Conservation (phyloP, 2,329 filamentous ascomycete genomes). For the Fusarium lyarnte region DNA sequence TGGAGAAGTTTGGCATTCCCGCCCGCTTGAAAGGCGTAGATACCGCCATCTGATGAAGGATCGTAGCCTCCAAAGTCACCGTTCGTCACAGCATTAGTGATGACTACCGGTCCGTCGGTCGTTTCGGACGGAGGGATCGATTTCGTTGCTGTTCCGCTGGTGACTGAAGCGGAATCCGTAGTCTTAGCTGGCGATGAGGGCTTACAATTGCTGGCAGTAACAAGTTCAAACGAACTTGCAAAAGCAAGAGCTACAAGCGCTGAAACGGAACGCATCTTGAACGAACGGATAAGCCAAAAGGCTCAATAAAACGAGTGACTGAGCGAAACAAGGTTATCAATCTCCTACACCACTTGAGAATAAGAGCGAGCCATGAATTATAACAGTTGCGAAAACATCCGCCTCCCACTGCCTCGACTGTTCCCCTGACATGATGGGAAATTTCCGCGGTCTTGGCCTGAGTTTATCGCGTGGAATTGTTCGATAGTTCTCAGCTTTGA, state of each 20-base stretch:
- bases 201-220: constrained; percentile 19
- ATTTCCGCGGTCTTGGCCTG: neutral
- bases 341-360: neutral
- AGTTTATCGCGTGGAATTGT: neutral
- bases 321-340: neutral
- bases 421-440: neutral
- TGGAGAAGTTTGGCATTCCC: constrained; percentile 24
- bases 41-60: constrained; percentile 27
- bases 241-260: constrained; percentile 22
- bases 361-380: constrained; percentile 7
- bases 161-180: neutral
- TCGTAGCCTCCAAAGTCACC: constrained; percentile 38
- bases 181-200: constrained; percentile 5
- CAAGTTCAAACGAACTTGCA: neutral
- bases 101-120: constrained; percentile 4
- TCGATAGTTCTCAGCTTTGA: constrained; percentile 16
- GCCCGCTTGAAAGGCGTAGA: constrained; percentile 31
- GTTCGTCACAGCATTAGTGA: constrained; percentile 27
- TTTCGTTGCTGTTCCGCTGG: neutral
- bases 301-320: neutral
- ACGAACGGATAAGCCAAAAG: constrained; percentile 12
- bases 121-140: constrained; percentile 1
- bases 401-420: constrained; percentile 2
- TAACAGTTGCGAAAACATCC: neutral
- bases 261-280: constrained; percentile 28